These are phyloP conservation scores for Apiospora aurea DNA, from an alignment of 2,329 filamentous ascomycete genomes.

Conservation along the genomic window DNA sequence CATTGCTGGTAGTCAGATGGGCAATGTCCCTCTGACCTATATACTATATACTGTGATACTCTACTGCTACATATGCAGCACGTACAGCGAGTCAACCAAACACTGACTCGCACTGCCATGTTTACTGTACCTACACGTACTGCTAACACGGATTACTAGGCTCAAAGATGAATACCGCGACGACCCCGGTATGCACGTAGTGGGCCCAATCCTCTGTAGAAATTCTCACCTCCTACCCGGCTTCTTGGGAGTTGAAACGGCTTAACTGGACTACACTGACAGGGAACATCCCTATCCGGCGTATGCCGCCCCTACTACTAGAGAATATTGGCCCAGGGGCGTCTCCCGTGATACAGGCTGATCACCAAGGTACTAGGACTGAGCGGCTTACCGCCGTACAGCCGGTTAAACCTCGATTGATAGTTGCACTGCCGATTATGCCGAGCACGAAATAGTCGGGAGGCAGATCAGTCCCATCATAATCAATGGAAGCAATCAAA, in stretches of 20 bases:
- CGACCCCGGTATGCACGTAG: not conserved
- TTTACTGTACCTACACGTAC: not conserved
- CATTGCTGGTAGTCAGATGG: not conserved
- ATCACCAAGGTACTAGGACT: not conserved
- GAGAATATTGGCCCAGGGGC: not conserved
- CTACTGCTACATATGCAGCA: not conserved
- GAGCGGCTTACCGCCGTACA: not conserved
- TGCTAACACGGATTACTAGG: not conserved
- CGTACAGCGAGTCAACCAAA: not conserved
- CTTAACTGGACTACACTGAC: not conserved
- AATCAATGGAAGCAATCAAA: constrained; percentile 9
- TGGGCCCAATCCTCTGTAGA: not conserved
- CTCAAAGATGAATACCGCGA: not conserved
- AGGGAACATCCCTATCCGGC: constrained; percentile 9
- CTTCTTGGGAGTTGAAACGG: constrained; percentile 1
- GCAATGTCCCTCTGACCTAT: not conserved
- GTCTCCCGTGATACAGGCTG: not conserved
- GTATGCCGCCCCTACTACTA: not conserved
- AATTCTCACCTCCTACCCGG: not conserved
- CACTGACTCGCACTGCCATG: not conserved
- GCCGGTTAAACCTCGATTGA: not conserved
- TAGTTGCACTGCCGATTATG: constrained; percentile 11
- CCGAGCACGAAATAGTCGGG: not conserved
- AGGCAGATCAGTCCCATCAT: constrained; percentile 15
- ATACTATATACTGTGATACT: not conserved